These are phyloP conservation scores for Lactarius indigo DNA, from an alignment of 768 basidiomycete genomes.

Conservation along the genomic window DNA sequence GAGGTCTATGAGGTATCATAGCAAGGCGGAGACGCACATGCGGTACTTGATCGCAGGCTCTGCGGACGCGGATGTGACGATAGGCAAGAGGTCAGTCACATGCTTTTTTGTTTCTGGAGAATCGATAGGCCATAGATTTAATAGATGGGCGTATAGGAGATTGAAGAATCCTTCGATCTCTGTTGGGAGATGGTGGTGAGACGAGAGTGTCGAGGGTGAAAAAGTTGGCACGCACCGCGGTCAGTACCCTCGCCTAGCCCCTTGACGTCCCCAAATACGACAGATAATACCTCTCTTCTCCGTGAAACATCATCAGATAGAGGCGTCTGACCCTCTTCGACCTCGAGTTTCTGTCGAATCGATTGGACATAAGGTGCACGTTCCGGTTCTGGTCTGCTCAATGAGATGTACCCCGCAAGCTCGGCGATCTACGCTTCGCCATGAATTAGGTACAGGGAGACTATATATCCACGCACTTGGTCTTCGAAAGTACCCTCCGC, in stretches of 20 bases:
- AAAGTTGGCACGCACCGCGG: slow-evolving; percentile 49
- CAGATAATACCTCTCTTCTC: slow-evolving; percentile 53
- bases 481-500: slow-evolving; percentile 88
- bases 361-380: slow-evolving; percentile 58
- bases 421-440: slow-evolving; percentile 58
- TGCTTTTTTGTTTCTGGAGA: neutral
- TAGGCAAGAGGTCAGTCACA: neutral
- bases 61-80: neutral
- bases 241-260: slow-evolving; percentile 74
- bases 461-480: slow-evolving; percentile 42
- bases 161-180: neutral
- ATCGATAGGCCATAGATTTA: neutral
- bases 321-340: slow-evolving; percentile 48
- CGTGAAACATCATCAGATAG: slow-evolving; percentile 52
- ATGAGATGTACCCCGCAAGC: slow-evolving; percentile 69
- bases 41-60: neutral
- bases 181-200: neutral
- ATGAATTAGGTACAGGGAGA: slow-evolving; percentile 3
- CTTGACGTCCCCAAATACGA: slow-evolving; percentile 59
- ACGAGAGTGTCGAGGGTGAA: neutral
- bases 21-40: neutral
- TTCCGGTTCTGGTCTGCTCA: slow-evolving; percentile 65
- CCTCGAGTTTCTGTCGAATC: slow-evolving; percentile 58
- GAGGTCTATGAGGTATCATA: neutral
- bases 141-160: neutral